Evolutionary conservation across 2,329 filamentous ascomycete genomes (phyloP).

Genomic region (Xylariaceae sp.): DNA sequence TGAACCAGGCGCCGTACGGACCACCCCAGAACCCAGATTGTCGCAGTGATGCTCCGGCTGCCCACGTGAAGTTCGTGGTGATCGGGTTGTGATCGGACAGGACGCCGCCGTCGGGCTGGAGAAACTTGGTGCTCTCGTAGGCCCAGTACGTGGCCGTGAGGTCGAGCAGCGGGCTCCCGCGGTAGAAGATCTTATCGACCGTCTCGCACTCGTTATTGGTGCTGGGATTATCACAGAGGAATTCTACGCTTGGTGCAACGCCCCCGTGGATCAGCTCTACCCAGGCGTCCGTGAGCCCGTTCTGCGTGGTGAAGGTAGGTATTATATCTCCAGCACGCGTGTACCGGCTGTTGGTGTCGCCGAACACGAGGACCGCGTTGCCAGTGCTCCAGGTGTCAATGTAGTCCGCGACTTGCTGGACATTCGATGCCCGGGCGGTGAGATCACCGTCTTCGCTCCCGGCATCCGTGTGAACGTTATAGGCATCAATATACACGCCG

Average conservation of each 20-base stretch:
- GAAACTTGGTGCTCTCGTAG: slow-evolving; percentile 64
- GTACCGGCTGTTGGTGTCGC: slow-evolving; percentile 72
- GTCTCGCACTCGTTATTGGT: slow-evolving; percentile 64
- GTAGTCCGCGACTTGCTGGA: slow-evolving; percentile 65
- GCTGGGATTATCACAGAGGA: slow-evolving; percentile 65
- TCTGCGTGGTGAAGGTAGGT: slow-evolving; percentile 55
- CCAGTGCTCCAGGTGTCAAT: slow-evolving; percentile 62
- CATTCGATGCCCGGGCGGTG: slow-evolving; percentile 62
- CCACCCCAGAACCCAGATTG: slow-evolving; percentile 57
- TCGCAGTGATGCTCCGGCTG: slow-evolving; percentile 45
- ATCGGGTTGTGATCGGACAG: slow-evolving; percentile 72
- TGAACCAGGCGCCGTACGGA: slow-evolving; percentile 61
- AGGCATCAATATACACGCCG: slow-evolving; percentile 65
- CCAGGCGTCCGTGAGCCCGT: slow-evolving; percentile 65
- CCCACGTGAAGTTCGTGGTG: slow-evolving; percentile 59
- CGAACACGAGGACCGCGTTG: slow-evolving; percentile 68
- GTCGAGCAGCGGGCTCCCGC: slow-evolving; percentile 53
- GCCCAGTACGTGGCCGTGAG: slow-evolving; percentile 57
- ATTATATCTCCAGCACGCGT: slow-evolving; percentile 62
- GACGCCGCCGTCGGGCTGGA: slow-evolving; percentile 61
- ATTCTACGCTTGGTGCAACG: slow-evolving; percentile 51
- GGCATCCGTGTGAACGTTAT: slow-evolving; percentile 73
- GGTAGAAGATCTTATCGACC: slow-evolving; percentile 72
- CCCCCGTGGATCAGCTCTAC: slow-evolving; percentile 60
- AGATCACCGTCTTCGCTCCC: slow-evolving; percentile 61